These are phyloP conservation scores for Didymella pomorum DNA, from an alignment of 2,329 filamentous ascomycete species.

Conservation along the genomic window DNA sequence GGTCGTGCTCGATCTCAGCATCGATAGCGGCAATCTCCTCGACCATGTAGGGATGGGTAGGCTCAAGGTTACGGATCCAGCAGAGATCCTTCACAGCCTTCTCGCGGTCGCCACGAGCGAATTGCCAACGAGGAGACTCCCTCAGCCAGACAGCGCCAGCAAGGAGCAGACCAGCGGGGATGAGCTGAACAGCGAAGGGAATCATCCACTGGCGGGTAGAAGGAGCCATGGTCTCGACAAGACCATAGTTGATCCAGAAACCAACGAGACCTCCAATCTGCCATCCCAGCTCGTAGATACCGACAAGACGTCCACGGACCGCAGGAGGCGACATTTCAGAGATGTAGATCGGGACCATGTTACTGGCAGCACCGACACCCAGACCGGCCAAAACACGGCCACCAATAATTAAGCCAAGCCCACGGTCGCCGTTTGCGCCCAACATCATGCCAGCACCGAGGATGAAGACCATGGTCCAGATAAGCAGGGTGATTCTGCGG, in stretches of 20 bases:
- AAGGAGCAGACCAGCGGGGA: slow-evolving; percentile 68
- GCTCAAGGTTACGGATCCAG: slow-evolving; percentile 69
- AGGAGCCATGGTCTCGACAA: slow-evolving; percentile 53
- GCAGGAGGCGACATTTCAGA: slow-evolving; percentile 65
- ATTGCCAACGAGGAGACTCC: slow-evolving; percentile 57
- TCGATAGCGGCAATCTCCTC: slow-evolving; percentile 78
- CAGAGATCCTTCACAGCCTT: slow-evolving; percentile 57
- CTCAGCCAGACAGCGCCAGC: slow-evolving; percentile 54
- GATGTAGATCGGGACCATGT: slow-evolving; percentile 67
- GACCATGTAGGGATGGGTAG: slow-evolving; percentile 70
- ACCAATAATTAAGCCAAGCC: slow-evolving; percentile 64
- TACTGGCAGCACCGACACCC: slow-evolving; percentile 63
- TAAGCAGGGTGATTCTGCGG: slow-evolving; percentile 68
- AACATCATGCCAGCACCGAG: slow-evolving; percentile 76
- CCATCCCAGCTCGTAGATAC: slow-evolving; percentile 58
- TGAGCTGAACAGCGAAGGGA: slow-evolving; percentile 70
- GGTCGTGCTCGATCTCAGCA: slow-evolving; percentile 71
- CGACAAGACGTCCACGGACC: slow-evolving; percentile 66
- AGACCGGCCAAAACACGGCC: slow-evolving; percentile 65
- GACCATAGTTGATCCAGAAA: slow-evolving; percentile 55
- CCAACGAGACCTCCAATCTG: slow-evolving; percentile 50
- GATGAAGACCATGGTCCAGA: slow-evolving; percentile 70
- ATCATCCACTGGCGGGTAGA: slow-evolving; percentile 58
- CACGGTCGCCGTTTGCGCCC: slow-evolving; percentile 52
- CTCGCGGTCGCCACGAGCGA: slow-evolving; percentile 53